Evolutionary conservation across 2,329 filamentous ascomycete species (phyloP), one percentile per base, ranked within the genome.

Genomic region (Torrubiellomyces zombiae): DNA sequence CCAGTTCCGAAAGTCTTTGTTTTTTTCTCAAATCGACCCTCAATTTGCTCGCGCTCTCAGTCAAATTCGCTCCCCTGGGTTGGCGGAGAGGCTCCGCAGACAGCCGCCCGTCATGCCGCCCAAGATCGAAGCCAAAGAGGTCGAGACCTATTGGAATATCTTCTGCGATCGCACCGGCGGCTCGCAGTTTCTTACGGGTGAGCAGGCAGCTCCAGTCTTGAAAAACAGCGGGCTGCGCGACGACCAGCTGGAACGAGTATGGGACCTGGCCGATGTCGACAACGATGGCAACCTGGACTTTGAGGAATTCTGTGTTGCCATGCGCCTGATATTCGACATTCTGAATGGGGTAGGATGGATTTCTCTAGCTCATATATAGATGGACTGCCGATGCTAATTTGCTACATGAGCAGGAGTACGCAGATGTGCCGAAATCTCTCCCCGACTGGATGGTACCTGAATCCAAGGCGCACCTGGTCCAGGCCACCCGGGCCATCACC

Each of bases 231-330:
- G 67, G 9, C 50, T 72, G 33, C 60, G 63, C 28, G 67, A 72
- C 43, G 63, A 66, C 44, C 86, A 98, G 56, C 74, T 98, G n/a
- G 89, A 95, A 57, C 70, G 75, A 40, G 81, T 98, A 34, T 98
- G 89, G 89, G 89, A 98, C 45, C 65, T 98, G 34, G 82, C 89
- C 30, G 89, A 98, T 49, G 82, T 98, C 32, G 89, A 98, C 54
- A 85, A 85, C 40, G 89, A 98, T 58, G 89, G 89, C 34, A 91
- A 91, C 53, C 63, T 98, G 27, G 89, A 98, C 55, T 98, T 98
- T 58, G 89, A 98, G 57, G 89, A 98, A 62, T 98, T 98, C 51
- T 98, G 89, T 52, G 89, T 98, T 30, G 89, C 85, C 19, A 98
- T 98, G 89, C 72, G 89, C 44, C 60, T 98, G 44, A 94, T 95